Percentiles rank a stretch among this genome's conserved stretches.
Conservation (phyloP, 2,329 filamentous ascomycete species). For the Fusarium bulbicola region DNA sequence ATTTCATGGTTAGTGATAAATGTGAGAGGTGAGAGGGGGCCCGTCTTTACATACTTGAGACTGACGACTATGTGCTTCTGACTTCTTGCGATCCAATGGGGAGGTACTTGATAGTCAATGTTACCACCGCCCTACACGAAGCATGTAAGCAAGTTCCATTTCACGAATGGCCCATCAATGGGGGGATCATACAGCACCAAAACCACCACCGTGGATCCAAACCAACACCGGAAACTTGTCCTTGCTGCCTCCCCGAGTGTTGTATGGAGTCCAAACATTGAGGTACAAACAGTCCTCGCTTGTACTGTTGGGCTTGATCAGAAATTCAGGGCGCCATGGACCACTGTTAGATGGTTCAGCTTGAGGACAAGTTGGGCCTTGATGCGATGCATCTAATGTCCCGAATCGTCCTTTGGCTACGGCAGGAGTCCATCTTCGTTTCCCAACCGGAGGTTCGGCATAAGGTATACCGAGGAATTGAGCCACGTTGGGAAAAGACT, state of each 20-base stretch:
- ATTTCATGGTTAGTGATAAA: too few species aligned
- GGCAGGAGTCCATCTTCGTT: background rate
- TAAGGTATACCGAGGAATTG: conserved; percentile 17
- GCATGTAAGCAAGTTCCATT: too few species aligned
- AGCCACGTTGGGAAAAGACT: background rate
- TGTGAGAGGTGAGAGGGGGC: too few species aligned
- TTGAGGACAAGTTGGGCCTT: conserved; percentile 6
- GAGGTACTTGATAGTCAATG: background rate
- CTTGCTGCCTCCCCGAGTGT: background rate
- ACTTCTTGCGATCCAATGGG: background rate
- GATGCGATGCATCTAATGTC: background rate
- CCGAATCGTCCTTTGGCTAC: background rate
- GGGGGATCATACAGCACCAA: background rate
- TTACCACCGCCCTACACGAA: conserved; percentile 1
- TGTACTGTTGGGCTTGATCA: conserved; percentile 12
- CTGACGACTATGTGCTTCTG: conserved; percentile 12
- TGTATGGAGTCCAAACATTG: background rate
- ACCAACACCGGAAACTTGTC: background rate
- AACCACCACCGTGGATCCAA: conserved; percentile 6
- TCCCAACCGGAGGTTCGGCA: background rate
- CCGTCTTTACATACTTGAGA: background rate
- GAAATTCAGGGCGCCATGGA: background rate
- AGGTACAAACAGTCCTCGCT: conserved; percentile 1
- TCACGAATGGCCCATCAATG: too few species aligned
- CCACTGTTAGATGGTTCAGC: background rate